Base-by-base conservation (phyloP, 1,284 basidiomycete genomes). In the Anthracocystis walkeri region DNA sequence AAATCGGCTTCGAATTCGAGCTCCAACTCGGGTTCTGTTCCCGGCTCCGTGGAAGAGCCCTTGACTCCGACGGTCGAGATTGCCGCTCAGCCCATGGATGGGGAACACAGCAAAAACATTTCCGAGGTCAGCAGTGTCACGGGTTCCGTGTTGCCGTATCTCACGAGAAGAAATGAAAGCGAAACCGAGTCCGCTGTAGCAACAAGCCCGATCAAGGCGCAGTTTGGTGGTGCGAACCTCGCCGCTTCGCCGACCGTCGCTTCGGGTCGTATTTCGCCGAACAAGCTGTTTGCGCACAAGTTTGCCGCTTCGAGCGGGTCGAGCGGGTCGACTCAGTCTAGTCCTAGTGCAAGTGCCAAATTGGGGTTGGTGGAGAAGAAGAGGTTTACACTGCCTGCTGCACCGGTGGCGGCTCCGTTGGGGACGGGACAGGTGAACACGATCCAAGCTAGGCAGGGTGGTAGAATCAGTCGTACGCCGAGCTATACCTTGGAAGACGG, bases 311-410 rank as follows among this genome's bases (percentile, higher is more conserved):
- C 54, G 11, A n/a, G 21, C n/a, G 25, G 33, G 16, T 40, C 55
- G 21, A 60, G 21, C 0, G 40, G 48, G 27, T 58, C 62, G 18
- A 54, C 25, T 29, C 4, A 21, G 7, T 35, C 27, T 16, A 57
- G 46, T 23, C 38, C 58, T 0, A 64, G 46, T 38, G 56, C 63
- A 7, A 64, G 52, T 31, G 54, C 58, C 3, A 63, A 60, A 45
- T 21, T 70, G 25, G 69, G 61, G 4, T 49, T 78, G 64, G 64
- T 62, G 12, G 59, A 75, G 63, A 75, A 65, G 65, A 78, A 78
- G 57, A 45, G 76, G 18, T 68, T 73, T 21, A 73, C 70, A 3
- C 57, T 73, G 3, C 65, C 61, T n/a, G 25, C 65, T 16, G 33
- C 70, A 33, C 29, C 38, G 27, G 40, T 14, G 16, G 25, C 46